phyloP scores from a whole-genome alignment of 352 stramenopile species.

The Globisporangium orthogonon region DNA sequence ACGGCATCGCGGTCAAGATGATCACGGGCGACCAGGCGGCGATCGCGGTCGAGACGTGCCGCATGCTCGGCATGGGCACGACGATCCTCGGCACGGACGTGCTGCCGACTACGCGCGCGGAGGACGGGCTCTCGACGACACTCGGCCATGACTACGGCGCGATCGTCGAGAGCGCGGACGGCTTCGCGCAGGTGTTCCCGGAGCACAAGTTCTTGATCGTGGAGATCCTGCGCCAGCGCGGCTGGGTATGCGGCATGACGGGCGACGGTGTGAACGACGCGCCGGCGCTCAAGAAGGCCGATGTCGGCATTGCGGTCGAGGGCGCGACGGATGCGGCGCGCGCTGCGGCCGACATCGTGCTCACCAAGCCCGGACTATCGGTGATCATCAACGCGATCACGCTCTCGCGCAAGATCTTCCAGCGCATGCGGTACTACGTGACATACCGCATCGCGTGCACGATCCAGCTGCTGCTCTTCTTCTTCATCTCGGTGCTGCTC shows the following conservation, averaged over 20 bases:
- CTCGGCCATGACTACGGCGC: conserved; percentile 60
- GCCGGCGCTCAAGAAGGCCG: conserved; percentile 90
- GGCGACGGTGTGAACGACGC: conserved; percentile 98
- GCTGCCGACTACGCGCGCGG: conserved; percentile 42
- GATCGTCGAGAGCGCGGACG: conserved; percentile 90
- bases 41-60: conserved; percentile 92
- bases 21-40: conserved; percentile 94
- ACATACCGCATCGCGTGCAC: conserved; percentile 92
- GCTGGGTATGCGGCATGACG: conserved; percentile 89
- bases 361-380: conserved; percentile 90
- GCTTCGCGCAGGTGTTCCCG: conserved; percentile 92
- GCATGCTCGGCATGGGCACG: conserved; percentile 88
- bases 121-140: conserved; percentile 52
- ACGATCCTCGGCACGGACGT: conserved; percentile 81
- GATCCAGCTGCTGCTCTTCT: conserved; percentile 91
- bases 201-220: conserved; percentile 91
- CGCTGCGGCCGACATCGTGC: conserved; percentile 91
- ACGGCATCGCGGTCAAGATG: conserved; percentile 95
- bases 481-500: conserved; percentile 89
- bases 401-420: conserved; percentile 90
- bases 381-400: conserved; percentile 90
- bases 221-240: conserved; percentile 75
- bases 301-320: conserved; percentile 77
- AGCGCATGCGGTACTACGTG: conserved; percentile 92
- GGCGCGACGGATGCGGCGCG: conserved; percentile 85